phyloP scores from a whole-genome alignment of 2,329 filamentous ascomycete genomes.

The Chaetomium strumarium region DNA sequence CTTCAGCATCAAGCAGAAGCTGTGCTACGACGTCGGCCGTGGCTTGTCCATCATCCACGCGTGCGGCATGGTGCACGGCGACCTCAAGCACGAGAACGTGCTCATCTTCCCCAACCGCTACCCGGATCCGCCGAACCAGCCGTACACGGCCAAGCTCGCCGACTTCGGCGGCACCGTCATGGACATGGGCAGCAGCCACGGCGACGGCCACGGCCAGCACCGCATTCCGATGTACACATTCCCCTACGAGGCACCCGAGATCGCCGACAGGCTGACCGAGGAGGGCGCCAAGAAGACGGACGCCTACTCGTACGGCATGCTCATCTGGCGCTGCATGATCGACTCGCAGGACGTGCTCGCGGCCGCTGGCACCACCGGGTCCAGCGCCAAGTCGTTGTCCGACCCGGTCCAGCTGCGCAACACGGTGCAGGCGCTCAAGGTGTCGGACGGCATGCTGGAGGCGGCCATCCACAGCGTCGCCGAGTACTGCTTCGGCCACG shows the following conservation, averaged over 20 bases:
- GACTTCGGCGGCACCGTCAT: conserved; percentile 19
- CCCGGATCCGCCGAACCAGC: conserved; percentile 8
- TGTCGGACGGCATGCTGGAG: conserved; percentile 15
- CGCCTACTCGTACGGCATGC: conserved; percentile 18
- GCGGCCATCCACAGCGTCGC: conserved; percentile 10
- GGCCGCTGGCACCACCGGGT: background rate
- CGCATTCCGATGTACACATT: conserved; percentile 14
- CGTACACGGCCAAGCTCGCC: conserved; percentile 17
- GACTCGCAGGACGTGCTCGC: conserved; percentile 11
- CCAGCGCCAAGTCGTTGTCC: too few relatives aligned
- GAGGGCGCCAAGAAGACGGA: conserved; percentile 15
- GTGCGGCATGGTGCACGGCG: conserved; percentile 14
- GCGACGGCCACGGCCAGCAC: background rate
- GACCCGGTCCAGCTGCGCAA: background rate
- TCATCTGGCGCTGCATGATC: conserved; percentile 19
- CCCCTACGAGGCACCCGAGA: conserved; percentile 16
- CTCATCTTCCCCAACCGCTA: conserved; percentile 15
- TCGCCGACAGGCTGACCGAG: conserved; percentile 1
- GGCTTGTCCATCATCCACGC: conserved; percentile 14
- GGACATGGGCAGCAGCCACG: conserved; percentile 14
- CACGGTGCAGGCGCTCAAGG: conserved; percentile 7
- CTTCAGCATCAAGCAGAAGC: conserved; percentile 18
- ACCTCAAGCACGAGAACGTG: conserved; percentile 14
- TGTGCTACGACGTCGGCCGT: conserved; percentile 18
- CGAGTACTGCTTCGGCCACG: conserved; percentile 1